Evolutionary conservation across 148 eudicot genomes (phyloP).

Genomic region (Rhododendron henanense): DNA sequence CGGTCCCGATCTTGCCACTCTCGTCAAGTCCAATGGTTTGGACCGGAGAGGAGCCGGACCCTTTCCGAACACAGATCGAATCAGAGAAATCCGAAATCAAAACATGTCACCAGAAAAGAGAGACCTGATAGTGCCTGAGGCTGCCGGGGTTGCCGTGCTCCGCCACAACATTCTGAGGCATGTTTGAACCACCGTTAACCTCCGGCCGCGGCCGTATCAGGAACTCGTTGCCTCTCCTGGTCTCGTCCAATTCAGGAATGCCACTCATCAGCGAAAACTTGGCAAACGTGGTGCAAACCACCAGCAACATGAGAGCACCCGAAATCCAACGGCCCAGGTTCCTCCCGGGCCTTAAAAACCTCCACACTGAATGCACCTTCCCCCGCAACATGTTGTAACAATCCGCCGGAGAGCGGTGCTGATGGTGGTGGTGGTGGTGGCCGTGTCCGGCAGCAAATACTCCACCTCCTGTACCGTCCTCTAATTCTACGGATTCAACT

Average conservation of each 20-base stretch:
- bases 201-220: not conserved
- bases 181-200: not conserved
- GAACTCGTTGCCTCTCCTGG: not conserved
- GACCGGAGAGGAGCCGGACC: no score
- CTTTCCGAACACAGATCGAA: not conserved
- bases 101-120: not conserved
- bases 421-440: not conserved
- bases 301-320: not conserved
- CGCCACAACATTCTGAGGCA: not conserved
- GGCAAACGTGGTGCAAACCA: constrained; percentile 3
- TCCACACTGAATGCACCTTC: not conserved
- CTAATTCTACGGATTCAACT: not conserved
- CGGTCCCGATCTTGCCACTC: no score
- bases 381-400: not conserved
- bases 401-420: not conserved
- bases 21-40: no score
- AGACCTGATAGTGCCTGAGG: not conserved
- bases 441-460: not conserved
- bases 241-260: not conserved
- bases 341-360: not conserved
- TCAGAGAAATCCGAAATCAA: not conserved
- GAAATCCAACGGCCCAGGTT: constrained; percentile 1
- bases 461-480: not conserved
- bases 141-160: not conserved
- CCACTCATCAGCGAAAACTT: constrained; percentile 3